Percentiles rank a stretch among this genome's conserved stretches.
Evolutionary conservation across 75 land plant genomes (phyloP).

Genomic region (Pinus taeda): DNA sequence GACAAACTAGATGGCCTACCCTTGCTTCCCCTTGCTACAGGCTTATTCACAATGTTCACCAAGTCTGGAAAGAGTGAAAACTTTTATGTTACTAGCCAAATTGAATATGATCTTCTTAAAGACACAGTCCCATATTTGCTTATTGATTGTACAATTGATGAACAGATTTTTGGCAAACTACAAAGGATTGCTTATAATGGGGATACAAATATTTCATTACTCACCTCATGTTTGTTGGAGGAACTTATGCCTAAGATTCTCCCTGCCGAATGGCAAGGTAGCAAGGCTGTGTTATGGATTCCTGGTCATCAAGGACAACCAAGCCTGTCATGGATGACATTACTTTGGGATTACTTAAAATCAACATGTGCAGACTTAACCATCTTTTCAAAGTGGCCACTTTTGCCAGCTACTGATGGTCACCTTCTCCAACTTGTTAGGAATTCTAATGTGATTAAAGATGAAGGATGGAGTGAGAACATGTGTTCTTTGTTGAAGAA

Average conservation of each 20-base stretch:
- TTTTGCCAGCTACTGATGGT: constrained; percentile 67
- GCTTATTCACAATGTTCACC: constrained; percentile 50
- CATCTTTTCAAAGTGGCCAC: constrained; percentile 76
- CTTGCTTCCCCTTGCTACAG: constrained; percentile 77
- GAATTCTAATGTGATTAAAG: constrained; percentile 60
- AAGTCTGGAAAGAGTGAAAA: constrained; percentile 55
- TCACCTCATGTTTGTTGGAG: constrained; percentile 60
- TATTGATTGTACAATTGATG: constrained; percentile 47
- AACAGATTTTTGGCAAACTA: constrained; percentile 43
- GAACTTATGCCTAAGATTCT: constrained; percentile 65
- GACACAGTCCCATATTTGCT: constrained; percentile 66
- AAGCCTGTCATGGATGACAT: constrained; percentile 71
- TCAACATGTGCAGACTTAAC: constrained; percentile 61
- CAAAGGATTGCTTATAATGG: constrained; percentile 53
- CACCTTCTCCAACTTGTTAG: constrained; percentile 51
- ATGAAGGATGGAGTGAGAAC: constrained; percentile 95
- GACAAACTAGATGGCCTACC: constrained; percentile 69
- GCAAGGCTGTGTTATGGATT: constrained; percentile 57
- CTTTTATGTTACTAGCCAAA: constrained; percentile 48
- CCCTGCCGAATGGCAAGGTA: constrained; percentile 76
- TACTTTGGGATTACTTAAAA: constrained; percentile 74
- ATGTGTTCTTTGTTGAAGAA: constrained; percentile 72
- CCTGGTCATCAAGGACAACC: constrained; percentile 71
- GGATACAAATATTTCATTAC: constrained; percentile 45
- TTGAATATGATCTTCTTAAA: constrained; percentile 73